These are phyloP conservation scores for Eucalyptus curtisii DNA, from an alignment of 345 rosid genomes.

Conservation along the genomic window DNA sequence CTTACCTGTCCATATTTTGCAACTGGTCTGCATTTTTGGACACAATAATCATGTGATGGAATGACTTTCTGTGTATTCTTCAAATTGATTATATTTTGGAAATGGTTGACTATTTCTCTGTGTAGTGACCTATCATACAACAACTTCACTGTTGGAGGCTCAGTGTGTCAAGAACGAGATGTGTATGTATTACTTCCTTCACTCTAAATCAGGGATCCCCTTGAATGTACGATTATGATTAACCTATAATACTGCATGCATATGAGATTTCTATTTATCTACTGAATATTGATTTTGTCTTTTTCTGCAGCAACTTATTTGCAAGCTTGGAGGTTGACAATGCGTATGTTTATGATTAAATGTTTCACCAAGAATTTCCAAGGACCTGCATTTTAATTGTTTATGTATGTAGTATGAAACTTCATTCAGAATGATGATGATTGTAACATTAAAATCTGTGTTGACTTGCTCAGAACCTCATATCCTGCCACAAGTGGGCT, in stretches of 20 bases:
- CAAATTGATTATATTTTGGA: neutral
- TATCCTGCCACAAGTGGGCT: neutral
- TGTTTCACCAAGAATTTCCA: no score
- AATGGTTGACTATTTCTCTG: neutral
- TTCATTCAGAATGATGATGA: neutral
- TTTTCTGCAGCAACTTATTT: no score
- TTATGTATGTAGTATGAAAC: neutral
- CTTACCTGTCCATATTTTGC: neutral
- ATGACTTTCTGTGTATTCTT: neutral
- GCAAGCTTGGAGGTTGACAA: no score
- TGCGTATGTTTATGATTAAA: no score
- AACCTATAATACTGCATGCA: neutral
- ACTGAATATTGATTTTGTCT: no score
- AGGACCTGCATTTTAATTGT: neutral
- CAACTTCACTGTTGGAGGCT: neutral
- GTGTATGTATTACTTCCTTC: neutral
- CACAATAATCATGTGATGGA: neutral
- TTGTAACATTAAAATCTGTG: neutral
- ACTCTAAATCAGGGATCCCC: no score
- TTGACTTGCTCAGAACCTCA: neutral
- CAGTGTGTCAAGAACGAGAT: constrained; percentile 1
- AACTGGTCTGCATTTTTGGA: neutral
- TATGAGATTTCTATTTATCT: no score
- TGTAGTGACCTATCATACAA: constrained; percentile 31
- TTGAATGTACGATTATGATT: no score